Conservation (phyloP, 441 rosid genomes). For the Aleurites moluccanus region DNA sequence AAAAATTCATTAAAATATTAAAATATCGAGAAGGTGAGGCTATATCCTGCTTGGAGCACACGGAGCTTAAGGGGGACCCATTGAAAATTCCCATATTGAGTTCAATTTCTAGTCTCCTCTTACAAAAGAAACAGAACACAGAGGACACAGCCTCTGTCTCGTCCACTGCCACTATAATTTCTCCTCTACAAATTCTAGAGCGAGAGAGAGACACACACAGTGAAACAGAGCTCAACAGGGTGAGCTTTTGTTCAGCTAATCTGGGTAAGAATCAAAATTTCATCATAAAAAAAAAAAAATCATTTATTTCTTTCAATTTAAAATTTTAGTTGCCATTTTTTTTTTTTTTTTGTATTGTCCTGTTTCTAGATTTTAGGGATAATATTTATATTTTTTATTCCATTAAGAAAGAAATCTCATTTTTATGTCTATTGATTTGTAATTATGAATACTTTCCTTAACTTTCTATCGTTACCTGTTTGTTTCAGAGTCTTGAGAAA, state of each 20-base stretch:
- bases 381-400: no score
- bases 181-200: not conserved
- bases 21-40: not conserved
- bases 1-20: no score
- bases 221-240: not conserved
- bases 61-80: not conserved
- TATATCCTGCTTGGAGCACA: not conserved
- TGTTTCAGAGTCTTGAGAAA: not conserved
- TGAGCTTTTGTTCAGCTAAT: not conserved
- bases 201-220: not conserved
- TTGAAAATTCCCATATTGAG: not conserved
- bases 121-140: not conserved
- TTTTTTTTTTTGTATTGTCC: no score
- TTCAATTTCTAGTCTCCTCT: not conserved
- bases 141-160: not conserved
- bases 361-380: no score
- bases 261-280: not conserved
- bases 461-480: not conserved
- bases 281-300: not conserved
- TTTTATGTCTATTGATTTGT: not conserved
- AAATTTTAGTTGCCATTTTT: not conserved
- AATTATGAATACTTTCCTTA: not conserved
- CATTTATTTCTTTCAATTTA: not conserved
- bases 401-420: not conserved
- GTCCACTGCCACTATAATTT: not conserved